Conservation (phyloP, 257 asterid genomes). For the Eucommia ulmoides region DNA sequence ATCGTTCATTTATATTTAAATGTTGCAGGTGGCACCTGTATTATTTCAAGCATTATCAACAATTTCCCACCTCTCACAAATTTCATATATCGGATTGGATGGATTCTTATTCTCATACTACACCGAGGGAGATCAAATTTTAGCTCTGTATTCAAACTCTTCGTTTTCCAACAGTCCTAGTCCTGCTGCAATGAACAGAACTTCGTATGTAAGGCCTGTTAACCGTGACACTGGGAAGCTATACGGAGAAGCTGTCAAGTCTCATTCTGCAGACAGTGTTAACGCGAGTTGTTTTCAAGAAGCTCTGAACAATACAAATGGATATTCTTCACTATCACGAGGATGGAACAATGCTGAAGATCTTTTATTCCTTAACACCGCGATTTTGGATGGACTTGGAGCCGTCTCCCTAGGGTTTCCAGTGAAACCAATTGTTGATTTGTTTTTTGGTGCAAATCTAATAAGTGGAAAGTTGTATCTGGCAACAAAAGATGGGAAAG, state of each 20-base stretch:
- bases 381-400: constrained; percentile 17
- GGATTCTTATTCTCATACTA: constrained; percentile 40
- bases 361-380: constrained; percentile 18
- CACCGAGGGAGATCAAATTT: constrained; percentile 15
- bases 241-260: constrained; percentile 21
- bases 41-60: constrained; percentile 37
- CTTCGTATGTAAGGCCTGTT: constrained; percentile 34
- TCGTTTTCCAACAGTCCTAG: constrained; percentile 12
- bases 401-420: constrained; percentile 36
- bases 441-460: constrained; percentile 12
- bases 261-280: constrained; percentile 7
- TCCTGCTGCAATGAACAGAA: constrained; percentile 8
- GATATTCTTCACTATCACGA: constrained; percentile 25
- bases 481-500: constrained; percentile 31
- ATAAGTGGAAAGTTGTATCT: constrained; percentile 34
- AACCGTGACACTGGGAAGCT: constrained; percentile 22
- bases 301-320: constrained; percentile 24
- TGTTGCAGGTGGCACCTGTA: constrained; percentile 25
- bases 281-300: constrained; percentile 27
- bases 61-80: constrained; percentile 29
- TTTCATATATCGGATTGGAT: constrained; percentile 34
- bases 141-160: constrained; percentile 40
- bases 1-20: neutral
- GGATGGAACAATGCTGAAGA: constrained; percentile 24
- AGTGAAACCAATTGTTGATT: constrained; percentile 16